phyloP scores from a whole-genome alignment of 2,329 filamentous ascomycete species.

The Rhinocladiella similis region DNA sequence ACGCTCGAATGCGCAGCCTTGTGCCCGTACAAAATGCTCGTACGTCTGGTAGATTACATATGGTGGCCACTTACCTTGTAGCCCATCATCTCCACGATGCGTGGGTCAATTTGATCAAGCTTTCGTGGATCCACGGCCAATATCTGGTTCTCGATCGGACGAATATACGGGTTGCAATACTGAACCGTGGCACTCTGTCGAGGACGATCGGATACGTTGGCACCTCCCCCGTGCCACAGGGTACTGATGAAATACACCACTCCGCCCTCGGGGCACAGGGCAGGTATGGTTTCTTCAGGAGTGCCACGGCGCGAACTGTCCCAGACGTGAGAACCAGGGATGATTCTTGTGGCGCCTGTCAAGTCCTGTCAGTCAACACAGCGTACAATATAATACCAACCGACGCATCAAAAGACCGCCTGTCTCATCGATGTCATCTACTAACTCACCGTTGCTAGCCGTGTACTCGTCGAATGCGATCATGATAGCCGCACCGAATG shows the following conservation, averaged over 20 bases:
- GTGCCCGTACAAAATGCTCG: too few species aligned
- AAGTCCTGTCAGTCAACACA: conserved; percentile 16
- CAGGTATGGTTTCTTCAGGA: conserved; percentile 35
- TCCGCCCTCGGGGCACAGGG: conserved; percentile 39
- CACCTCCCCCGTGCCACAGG: conserved; percentile 42
- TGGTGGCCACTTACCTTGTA: conserved; percentile 23
- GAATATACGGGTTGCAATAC: conserved; percentile 44
- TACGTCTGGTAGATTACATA: too few species aligned
- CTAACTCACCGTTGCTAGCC: conserved; percentile 29
- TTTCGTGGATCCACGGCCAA: conserved; percentile 36
- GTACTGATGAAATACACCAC: conserved; percentile 39
- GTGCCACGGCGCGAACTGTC: conserved; percentile 28
- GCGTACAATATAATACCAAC: too few species aligned
- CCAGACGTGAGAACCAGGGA: conserved; percentile 41
- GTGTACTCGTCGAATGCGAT: conserved; percentile 32
- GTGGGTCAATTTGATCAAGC: conserved; percentile 31
- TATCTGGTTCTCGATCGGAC: conserved; percentile 36
- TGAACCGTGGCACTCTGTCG: conserved; percentile 41
- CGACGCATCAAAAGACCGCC: too few species aligned
- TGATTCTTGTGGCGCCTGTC: conserved; percentile 34
- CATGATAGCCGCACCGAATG: conserved; percentile 36
- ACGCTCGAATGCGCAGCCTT: too few species aligned
- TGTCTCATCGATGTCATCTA: not conserved
- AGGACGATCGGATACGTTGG: conserved; percentile 33
- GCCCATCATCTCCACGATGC: conserved; percentile 39